Base-by-base conservation (phyloP, 441 rosid species). In the Heliophila coronopifolia region DNA sequence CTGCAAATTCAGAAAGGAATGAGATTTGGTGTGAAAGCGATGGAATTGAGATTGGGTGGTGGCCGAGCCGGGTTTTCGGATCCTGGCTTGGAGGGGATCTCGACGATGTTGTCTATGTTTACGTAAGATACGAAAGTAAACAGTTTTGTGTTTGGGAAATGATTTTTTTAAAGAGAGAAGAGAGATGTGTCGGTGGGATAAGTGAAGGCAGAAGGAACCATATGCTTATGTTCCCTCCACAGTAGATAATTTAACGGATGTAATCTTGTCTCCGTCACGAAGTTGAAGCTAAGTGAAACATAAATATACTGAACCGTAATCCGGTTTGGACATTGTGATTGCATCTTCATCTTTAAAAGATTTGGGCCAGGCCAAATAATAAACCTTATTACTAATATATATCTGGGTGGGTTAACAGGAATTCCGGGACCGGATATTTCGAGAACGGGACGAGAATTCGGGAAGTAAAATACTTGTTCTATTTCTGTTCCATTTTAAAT, bases 131-230 rank as follows among this genome's bases (percentile, higher is more conserved):
- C 34, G 9, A 7, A 41, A 24, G 3, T 23, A 5, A 15, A n/a
- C n/a, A n/a, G n/a, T n/a, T n/a, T 6, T 13, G 31, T 25, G 22
- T 3, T 12, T 5, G n/a, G 38, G 15, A 31, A 28, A 30, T 14
- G 7, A 10, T 3, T 18, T 34, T n/a, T 5, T 1, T 0, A 15
- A 34, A 4, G 2, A 11, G 4, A 20, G 9, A 2, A 14, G 11
- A 53, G 23, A 3, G 33, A 16, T 18, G 12, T 55, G 68, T 63
- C 63, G 68, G 68, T 56, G 63, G 58, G n/a, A 5, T 34, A 31
- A 27, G 32, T 39, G 51, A 61, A 47, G 35, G 47, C 47, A 58
- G 48, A 25, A 2, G 11, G 6, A 44, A 45, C 18, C 16, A 47
- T 16, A 19, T 30, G 67, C 6, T 11, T 14, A 11, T 54, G 66